Percentiles rank a stretch among this genome's conserved stretches.
Conservation (phyloP, 371 early-diverging fungal species). For the Haplosporangium sp. region DNA sequence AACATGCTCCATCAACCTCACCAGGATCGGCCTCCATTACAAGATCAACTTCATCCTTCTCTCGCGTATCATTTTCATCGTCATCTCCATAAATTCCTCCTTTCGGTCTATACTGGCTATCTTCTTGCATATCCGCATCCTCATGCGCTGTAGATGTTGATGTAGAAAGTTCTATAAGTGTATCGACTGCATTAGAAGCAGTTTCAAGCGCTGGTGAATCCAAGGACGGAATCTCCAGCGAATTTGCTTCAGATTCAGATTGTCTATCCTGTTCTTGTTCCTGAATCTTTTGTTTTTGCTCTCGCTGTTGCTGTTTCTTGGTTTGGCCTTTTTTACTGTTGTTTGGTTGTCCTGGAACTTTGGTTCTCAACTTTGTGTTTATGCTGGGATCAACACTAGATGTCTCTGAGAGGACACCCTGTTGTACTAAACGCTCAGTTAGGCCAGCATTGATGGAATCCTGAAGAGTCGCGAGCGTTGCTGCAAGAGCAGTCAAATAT, state of each 20-base stretch:
- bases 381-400: constrained; percentile 13
- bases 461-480: constrained; percentile 35
- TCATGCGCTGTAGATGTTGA: background rate
- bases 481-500: constrained; percentile 31
- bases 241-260: constrained; percentile 9
- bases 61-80: constrained; percentile 22
- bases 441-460: constrained; percentile 41
- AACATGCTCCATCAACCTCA: constrained; percentile 50
- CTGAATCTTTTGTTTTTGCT: constrained; percentile 13
- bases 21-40: constrained; percentile 56
- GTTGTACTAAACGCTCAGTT: constrained; percentile 43
- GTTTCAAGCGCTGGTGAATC: background rate
- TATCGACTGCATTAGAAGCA: background rate
- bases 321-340: constrained; percentile 50
- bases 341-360: constrained; percentile 51
- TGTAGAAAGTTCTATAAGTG: constrained; percentile 7
- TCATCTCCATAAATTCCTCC: constrained; percentile 40
- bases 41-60: constrained; percentile 53
- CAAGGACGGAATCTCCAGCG: background rate
- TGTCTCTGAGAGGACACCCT: constrained; percentile 33
- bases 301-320: constrained; percentile 37
- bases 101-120: constrained; percentile 19
- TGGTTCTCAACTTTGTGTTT: constrained; percentile 51
- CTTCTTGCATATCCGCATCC: constrained; percentile 12
- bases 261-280: constrained; percentile 12